Percentiles rank a stretch among this genome's conserved stretches.
Conservation (phyloP, 2,329 filamentous ascomycete species). For the Aspergillus sp. region DNA sequence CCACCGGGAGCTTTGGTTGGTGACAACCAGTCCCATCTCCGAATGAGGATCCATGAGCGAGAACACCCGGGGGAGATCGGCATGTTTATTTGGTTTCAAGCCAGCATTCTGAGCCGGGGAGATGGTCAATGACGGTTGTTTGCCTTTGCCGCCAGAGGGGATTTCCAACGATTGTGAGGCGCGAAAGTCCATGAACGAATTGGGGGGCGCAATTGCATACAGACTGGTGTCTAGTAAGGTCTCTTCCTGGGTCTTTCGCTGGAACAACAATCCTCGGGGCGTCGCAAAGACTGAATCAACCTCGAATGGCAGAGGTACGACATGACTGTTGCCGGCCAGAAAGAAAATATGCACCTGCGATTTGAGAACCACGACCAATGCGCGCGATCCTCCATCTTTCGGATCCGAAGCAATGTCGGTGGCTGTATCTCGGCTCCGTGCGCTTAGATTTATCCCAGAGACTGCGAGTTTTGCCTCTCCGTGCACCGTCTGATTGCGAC, state of each 20-base stretch:
- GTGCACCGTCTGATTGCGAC: slow-evolving; percentile 13
- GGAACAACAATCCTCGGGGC: slow-evolving; percentile 79
- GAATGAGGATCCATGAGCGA: slow-evolving; percentile 81
- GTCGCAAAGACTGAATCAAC: slow-evolving; percentile 83
- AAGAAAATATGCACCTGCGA: slow-evolving; percentile 94
- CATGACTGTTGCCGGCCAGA: slow-evolving; percentile 79
- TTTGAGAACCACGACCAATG: slow-evolving; percentile 86
- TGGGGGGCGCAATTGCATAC: slow-evolving; percentile 64
- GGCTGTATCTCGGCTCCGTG: slow-evolving; percentile 25
- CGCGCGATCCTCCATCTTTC: slow-evolving; percentile 47
- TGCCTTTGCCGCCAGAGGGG: slow-evolving; percentile 31
- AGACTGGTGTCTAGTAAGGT: slow-evolving; percentile 7
- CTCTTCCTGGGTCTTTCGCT: slow-evolving; percentile 65
- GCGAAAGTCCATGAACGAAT: slow-evolving; percentile 62
- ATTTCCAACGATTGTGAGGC: slow-evolving; percentile 35
- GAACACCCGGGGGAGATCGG: slow-evolving; percentile 65
- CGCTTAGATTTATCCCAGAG: slow-evolving; percentile 23
- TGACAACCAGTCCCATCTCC: slow-evolving; percentile 80
- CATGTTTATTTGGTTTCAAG: slow-evolving; percentile 55
- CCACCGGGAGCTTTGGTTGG: slow-evolving; percentile 41
- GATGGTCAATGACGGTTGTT: slow-evolving; percentile 50
- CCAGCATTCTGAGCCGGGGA: slow-evolving; percentile 54
- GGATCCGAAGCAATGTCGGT: slow-evolving; percentile 17
- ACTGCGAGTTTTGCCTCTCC: slow-evolving; percentile 23
- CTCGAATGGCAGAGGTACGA: slow-evolving; percentile 92